phyloP scores from a whole-genome alignment of 371 early-diverging fungal genomes.

The Hamiltosporidium magnivora region DNA sequence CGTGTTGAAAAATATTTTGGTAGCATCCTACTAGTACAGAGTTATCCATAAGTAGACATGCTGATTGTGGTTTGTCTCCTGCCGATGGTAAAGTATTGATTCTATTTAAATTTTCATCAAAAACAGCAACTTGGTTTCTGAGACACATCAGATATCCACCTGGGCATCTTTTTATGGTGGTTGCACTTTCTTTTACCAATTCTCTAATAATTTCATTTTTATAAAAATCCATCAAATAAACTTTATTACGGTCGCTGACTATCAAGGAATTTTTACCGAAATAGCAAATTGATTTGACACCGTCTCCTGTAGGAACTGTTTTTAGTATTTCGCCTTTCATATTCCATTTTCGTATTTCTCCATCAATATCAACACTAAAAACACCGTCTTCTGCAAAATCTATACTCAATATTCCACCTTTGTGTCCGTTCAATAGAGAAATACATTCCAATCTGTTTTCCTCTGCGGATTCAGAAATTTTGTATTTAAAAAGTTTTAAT shows the following conservation, averaged over 20 bases:
- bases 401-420: conserved; percentile 8
- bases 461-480: neutral
- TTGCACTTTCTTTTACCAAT: conserved; percentile 12
- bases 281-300: conserved; percentile 8
- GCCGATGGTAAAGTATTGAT: neutral
- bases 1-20: neutral
- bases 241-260: conserved; percentile 9
- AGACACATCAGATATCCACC: conserved; percentile 12
- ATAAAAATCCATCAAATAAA: conserved; percentile 26
- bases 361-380: conserved; percentile 14
- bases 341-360: conserved; percentile 21
- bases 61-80: neutral
- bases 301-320: conserved; percentile 11
- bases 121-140: conserved; percentile 7
- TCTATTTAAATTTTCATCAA: conserved; percentile 10
- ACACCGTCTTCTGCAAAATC: conserved; percentile 20
- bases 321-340: conserved; percentile 12
- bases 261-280: conserved; percentile 20
- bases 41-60: neutral
- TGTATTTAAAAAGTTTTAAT: conserved; percentile 12
- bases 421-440: conserved; percentile 10
- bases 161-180: conserved; percentile 3
- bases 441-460: conserved; percentile 4
- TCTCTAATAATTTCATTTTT: conserved; percentile 20
- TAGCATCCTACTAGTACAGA: neutral